Base-by-base conservation (phyloP, 2,329 filamentous ascomycete species). In the Cercospora berteroae region DNA sequence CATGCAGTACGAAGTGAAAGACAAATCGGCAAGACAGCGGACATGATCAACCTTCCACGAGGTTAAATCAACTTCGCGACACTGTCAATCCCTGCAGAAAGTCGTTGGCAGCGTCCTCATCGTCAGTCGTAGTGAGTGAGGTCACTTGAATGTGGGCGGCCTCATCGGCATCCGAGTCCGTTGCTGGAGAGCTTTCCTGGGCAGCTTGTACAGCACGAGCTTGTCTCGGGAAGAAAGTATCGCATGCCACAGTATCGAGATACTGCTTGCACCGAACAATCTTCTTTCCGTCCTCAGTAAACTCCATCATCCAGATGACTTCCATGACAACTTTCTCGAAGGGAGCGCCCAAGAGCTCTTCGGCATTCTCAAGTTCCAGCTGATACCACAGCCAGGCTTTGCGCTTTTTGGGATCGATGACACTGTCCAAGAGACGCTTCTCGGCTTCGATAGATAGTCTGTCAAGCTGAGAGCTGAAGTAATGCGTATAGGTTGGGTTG, bases 361-460 rank as follows among this genome's bases (percentile, higher is more conserved):
- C 52, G 18, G 61, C 61, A 20, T 64, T 13, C 33, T 57, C 23
- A 8, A 64, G 27, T 23, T 64, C 61, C 20, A 64, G 25, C 52
- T 64, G 61, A 29, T 64, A 64, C 61, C 61, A 64, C 16, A 64
- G 36, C 61, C 61, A 64, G 20, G 61, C 61, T 16, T 58, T 64
- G n/a, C 52, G 31, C 52, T 64, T 64, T 25, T 58, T 64, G 0
- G 61, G 50, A 7, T 64, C 61, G 33, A 64, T 44, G 18, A 52
- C 31, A 52, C 61, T 64, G 31, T 64, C 61, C 20, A 64, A 25
- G 16, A 64, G 61, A 6, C 52, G 61, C 52, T 64, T 64, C 20
- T 64, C 33, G 31, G 61, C 31, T 16, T 42, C 61, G 27, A 58
- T 44, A 6, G 52, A 20, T 52, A 64, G 39, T 7, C n/a, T 58